phyloP scores from a whole-genome alignment of 257 asterid genomes.

The Solanum ossicruentum region DNA sequence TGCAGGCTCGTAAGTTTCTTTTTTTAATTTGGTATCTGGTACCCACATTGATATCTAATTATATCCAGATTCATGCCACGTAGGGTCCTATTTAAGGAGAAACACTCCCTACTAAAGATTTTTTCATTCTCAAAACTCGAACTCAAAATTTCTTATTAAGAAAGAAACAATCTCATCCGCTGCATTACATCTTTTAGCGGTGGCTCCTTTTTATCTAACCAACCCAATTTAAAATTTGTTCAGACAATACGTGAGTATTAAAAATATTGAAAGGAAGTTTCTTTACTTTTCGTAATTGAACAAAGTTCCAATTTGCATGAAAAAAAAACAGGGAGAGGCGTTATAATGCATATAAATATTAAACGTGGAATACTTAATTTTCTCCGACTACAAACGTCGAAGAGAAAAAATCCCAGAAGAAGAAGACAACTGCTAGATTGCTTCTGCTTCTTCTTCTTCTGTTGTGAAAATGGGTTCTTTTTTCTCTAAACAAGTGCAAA shows the following conservation, averaged over 20 bases:
- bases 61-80: no score
- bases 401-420: not conserved
- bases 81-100: no score
- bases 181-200: no score
- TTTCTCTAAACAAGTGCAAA: slow-evolving; percentile 44
- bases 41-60: no score
- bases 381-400: not conserved
- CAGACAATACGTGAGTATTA: not conserved
- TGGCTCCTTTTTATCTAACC: not conserved
- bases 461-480: slow-evolving; percentile 44
- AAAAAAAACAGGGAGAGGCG: not conserved
- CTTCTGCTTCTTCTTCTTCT: not conserved
- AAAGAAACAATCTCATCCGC: no score
- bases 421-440: not conserved
- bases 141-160: no score
- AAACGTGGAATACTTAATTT: not conserved
- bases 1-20: not conserved
- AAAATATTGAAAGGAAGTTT: not conserved
- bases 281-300: not conserved
- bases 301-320: not conserved
- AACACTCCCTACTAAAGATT: no score
- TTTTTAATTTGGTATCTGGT: no score
- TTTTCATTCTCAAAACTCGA: no score
- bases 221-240: not conserved
- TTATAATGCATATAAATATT: not conserved